Percentiles rank a stretch among this genome's conserved stretches.
Conservation (phyloP, 768 basidiomycete genomes). For the Termitomyces sp. region DNA sequence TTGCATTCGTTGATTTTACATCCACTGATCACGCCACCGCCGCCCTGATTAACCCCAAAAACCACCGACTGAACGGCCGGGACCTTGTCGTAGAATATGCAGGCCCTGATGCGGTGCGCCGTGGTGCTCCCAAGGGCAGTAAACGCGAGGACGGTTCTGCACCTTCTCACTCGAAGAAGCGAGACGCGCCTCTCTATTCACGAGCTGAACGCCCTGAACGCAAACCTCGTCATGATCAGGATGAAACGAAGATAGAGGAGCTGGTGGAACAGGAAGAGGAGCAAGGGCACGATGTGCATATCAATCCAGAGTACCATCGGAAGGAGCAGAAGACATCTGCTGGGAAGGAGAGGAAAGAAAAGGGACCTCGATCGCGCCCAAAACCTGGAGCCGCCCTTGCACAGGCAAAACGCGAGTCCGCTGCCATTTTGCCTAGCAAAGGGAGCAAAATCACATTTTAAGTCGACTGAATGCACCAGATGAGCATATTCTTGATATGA, state of each 20-base stretch:
- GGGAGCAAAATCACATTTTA: constrained; percentile 74
- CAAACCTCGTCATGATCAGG: constrained; percentile 1
- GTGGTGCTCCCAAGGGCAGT: constrained; percentile 52
- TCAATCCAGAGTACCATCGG: not conserved
- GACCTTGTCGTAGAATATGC: constrained; percentile 86
- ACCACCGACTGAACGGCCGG: constrained; percentile 79
- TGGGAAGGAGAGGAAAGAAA: constrained; percentile 14
- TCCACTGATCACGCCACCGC: constrained; percentile 73
- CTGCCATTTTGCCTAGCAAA: constrained; percentile 62
- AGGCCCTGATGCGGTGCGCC: constrained; percentile 80
- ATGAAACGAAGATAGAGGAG: not conserved
- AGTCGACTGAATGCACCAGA: not conserved
- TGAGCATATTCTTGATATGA: not conserved
- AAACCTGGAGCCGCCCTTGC: constrained; percentile 81
- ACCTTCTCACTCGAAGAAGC: constrained; percentile 4
- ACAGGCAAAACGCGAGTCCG: constrained; percentile 67
- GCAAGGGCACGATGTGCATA: not conserved
- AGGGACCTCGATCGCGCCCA: constrained; percentile 43
- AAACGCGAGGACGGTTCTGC: constrained; percentile 15
- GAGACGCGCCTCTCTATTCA: constrained; percentile 7
- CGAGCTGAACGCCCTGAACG: constrained; percentile 8
- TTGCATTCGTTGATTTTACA: constrained; percentile 91
- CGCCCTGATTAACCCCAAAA: constrained; percentile 76
- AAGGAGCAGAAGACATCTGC: constrained; percentile 8
- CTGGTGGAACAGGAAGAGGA: not conserved